phyloP scores from a whole-genome alignment of 495 filamentous ascomycete genomes.

The Chaetomium fimeti region DNA sequence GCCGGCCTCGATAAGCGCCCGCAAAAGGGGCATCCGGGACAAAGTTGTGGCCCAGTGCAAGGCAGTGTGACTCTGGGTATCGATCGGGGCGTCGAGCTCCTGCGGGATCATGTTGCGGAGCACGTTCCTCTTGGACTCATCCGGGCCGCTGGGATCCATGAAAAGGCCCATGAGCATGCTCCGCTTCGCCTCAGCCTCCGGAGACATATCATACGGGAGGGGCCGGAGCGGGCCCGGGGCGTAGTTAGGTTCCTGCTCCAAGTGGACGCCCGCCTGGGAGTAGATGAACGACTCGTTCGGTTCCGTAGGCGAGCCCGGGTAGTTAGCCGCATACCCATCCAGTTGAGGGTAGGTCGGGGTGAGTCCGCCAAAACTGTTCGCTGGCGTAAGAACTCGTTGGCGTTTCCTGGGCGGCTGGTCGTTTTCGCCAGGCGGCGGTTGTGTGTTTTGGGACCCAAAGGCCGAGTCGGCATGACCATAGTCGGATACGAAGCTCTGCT shows the following conservation, averaged over 20 bases:
- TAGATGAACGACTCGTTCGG: constrained; percentile 82
- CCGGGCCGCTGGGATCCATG: constrained; percentile 65
- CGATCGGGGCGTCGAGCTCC: constrained; percentile 87
- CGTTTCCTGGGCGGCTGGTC: constrained; percentile 85
- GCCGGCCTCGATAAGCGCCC: constrained; percentile 75
- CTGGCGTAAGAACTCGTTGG: constrained; percentile 47
- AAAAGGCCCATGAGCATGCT: constrained; percentile 84
- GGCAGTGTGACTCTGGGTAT: constrained; percentile 80
- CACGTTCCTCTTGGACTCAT: constrained; percentile 46
- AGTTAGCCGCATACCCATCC: constrained; percentile 49
- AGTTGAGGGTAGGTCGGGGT: constrained; percentile 46
- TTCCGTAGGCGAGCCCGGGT: constrained; percentile 71
- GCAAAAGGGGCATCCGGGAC: constrained; percentile 74
- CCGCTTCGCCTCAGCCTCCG: constrained; percentile 69
- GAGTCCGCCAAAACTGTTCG: constrained; percentile 49
- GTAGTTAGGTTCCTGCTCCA: constrained; percentile 53
- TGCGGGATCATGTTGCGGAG: constrained; percentile 63
- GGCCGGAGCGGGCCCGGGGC: constrained; percentile 62
- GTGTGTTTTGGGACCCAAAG: constrained; percentile 41
- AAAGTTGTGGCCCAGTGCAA: constrained; percentile 97
- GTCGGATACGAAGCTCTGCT: constrained; percentile 50
- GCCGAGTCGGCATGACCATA: constrained; percentile 50
- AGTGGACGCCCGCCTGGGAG: constrained; percentile 55
- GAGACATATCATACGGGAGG: constrained; percentile 63
- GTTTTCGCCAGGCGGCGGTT: constrained; percentile 51